These are phyloP conservation scores for Fusarium newnesense DNA, from an alignment of 2,329 filamentous ascomycete genomes.

Conservation along the genomic window DNA sequence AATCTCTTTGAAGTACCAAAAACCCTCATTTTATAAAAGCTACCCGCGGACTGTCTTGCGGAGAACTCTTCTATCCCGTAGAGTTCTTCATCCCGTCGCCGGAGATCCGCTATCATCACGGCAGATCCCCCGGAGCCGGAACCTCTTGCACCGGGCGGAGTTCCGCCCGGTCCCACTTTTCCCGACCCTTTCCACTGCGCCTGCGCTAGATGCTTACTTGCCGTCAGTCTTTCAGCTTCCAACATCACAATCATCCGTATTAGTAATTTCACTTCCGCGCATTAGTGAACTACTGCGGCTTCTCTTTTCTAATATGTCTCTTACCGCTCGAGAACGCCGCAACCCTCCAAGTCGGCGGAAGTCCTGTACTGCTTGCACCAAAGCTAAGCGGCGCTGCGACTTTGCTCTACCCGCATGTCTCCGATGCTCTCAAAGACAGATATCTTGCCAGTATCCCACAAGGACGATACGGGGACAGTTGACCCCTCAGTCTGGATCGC, in stretches of 20 bases:
- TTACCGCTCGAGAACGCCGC: constrained; percentile 50
- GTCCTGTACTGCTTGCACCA: constrained; percentile 66
- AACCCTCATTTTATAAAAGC: background rate
- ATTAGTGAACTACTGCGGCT: background rate
- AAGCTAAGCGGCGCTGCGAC: constrained; percentile 67
- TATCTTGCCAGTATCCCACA: constrained; percentile 60
- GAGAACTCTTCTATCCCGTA: no score
- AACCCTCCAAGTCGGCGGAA: constrained; percentile 63
- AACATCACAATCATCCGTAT: background rate
- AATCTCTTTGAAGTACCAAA: background rate
- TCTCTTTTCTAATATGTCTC: constrained; percentile 38
- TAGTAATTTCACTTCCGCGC: background rate
- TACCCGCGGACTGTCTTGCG: background rate
- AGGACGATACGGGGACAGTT: background rate
- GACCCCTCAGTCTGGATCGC: background rate
- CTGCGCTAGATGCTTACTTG: background rate
- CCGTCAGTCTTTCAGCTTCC: background rate
- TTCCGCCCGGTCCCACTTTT: constrained; percentile 43
- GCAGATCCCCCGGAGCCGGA: background rate
- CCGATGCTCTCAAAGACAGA: constrained; percentile 60
- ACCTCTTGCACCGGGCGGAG: constrained; percentile 36
- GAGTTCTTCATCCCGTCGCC: background rate
- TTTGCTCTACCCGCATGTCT: constrained; percentile 61
- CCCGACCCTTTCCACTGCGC: constrained; percentile 17
- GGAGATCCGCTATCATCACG: constrained; percentile 19